Percentiles rank a stretch among this genome's conserved stretches.
These are phyloP conservation scores for Quillaja saponaria DNA, from an alignment of 306 rosid species.

Conservation along the genomic window DNA sequence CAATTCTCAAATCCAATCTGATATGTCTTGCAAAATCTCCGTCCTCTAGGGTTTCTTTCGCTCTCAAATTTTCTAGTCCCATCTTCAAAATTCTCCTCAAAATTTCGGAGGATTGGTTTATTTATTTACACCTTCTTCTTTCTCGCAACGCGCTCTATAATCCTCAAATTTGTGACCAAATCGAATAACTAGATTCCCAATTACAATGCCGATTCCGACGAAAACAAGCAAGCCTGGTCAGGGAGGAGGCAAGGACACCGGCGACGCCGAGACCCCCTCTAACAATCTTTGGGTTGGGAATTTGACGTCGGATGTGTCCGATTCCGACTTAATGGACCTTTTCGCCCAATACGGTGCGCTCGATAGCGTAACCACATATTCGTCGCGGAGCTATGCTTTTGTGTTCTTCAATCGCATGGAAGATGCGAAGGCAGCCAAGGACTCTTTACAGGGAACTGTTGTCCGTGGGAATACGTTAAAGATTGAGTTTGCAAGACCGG, in stretches of 20 bases:
- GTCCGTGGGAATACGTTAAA: conserved; percentile 65
- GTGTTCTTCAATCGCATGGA: conserved; percentile 75
- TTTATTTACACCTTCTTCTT: not conserved
- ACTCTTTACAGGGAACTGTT: conserved; percentile 62
- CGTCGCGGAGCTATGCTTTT: conserved; percentile 83
- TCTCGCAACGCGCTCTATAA: not conserved
- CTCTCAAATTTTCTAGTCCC: not conserved
- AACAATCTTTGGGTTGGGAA: conserved; percentile 96
- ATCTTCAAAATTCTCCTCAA: not conserved
- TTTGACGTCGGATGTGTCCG: conserved; percentile 69
- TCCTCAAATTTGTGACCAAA: not conserved
- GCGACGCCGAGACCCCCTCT: conserved; percentile 53
- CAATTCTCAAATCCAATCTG: too few species aligned
- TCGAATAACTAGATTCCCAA: not conserved
- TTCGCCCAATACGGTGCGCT: conserved; percentile 82
- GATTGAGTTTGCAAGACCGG: conserved; percentile 97
- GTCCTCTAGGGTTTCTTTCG: not conserved
- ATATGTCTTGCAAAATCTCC: too few species aligned
- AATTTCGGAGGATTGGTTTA: not conserved
- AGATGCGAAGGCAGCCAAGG: conserved; percentile 91
- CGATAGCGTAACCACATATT: conserved; percentile 79
- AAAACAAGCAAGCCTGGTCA: conserved; percentile 39
- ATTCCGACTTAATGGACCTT: conserved; percentile 72
- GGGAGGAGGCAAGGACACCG: conserved; percentile 40
- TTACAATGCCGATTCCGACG: conserved; percentile 67